Conservation (phyloP, 805 yeast genomes). For the Candida ulmi region DNA sequence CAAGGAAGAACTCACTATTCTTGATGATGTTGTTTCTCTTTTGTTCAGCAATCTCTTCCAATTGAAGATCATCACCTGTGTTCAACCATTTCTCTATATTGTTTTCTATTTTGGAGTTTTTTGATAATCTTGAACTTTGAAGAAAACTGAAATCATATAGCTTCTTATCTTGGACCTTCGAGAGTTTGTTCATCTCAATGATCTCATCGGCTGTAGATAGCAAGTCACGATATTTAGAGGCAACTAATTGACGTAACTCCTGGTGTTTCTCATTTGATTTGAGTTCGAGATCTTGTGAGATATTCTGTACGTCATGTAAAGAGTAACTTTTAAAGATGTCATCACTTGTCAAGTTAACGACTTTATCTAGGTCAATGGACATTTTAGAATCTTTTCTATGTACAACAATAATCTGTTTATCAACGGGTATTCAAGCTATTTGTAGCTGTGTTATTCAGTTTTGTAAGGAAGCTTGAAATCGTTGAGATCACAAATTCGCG, state of each 20-base stretch:
- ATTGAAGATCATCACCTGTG: background rate
- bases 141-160: constrained; percentile 19
- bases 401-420: too few relatives aligned
- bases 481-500: too few relatives aligned
- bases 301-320: background rate
- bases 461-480: too few relatives aligned
- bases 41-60: background rate
- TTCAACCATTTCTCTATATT: constrained; percentile 5
- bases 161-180: constrained; percentile 13
- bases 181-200: constrained; percentile 16
- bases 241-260: constrained; percentile 19
- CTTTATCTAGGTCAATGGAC: background rate
- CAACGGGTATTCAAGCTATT: too few relatives aligned
- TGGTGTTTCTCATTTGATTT: constrained; percentile 14
- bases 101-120: constrained; percentile 12
- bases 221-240: constrained; percentile 21
- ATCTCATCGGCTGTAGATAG: constrained; percentile 22
- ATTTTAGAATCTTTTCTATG: background rate
- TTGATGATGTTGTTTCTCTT: constrained; percentile 1
- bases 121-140: constrained; percentile 7
- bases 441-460: too few relatives aligned
- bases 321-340: background rate
- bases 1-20: constrained; percentile 10
- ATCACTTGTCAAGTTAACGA: background rate
- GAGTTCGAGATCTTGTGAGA: background rate